Base-by-base conservation (phyloP, 768 basidiomycete genomes). In the Ramaria sp. region DNA sequence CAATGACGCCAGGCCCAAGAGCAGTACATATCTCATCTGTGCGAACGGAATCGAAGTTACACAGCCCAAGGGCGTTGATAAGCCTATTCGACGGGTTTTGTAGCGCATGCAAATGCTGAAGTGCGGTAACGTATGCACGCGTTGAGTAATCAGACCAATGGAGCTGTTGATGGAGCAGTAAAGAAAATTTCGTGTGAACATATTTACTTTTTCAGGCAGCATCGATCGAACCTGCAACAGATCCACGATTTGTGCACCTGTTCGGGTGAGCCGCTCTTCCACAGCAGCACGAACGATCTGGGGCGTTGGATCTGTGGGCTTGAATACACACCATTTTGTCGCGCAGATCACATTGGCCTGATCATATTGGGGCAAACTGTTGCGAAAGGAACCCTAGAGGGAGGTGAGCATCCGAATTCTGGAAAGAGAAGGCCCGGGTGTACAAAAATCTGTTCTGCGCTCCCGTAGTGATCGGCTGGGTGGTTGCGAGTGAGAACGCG, bases 311-410 rank as follows among this genome's bases (percentile, higher is more conserved):
- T 68, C 68, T 15, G 73, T 71, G 30, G 71, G 70, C 57, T 78
- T 74, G 72, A 91, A 91, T 13, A 88, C 79, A 67, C 88, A 91
- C 88, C 87, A 92, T 66, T 92, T 92, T 2, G 91, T 92, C 1
- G 84, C 87, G 43, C 87, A 85, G 24, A 91, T 60, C 10, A 86
- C 75, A 3, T 68, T 63, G 38, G 71, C 64, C 30, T 74, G 64
- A 31, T 69, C 60, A 30, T 57, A 27, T 33, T 46, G 72, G 66
- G 17, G 80, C 67, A 12, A 75, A 72, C 60, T 70, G 27, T 42
- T 64, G 63, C 77, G 77, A 69, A 86, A 87, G 66, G 85, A 80
- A 12, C 88, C 89, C 88, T 91, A 31, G 38, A 59, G 13, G 47
- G 59, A 45, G 52, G 46, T 42, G 46, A 54, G 48, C 39, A 58